Percentiles rank a stretch among this genome's conserved stretches.
Evolutionary conservation across 352 stramenopile genomes (phyloP).

Genomic region (Elongisporangium prolatum): DNA sequence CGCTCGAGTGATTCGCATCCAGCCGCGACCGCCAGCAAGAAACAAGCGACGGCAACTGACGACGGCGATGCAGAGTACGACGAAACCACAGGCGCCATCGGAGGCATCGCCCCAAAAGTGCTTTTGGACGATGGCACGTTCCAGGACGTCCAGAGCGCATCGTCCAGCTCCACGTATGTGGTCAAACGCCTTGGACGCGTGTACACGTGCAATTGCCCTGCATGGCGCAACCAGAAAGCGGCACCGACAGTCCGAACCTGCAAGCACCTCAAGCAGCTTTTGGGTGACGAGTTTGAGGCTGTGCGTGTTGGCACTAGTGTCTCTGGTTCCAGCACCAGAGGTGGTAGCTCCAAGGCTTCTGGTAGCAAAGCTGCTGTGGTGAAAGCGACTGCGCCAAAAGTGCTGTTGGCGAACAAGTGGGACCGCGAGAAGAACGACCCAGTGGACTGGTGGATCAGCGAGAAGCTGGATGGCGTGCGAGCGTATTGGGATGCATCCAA

Average conservation of each 20-base stretch:
- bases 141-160: constrained; percentile 41
- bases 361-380: constrained; percentile 6
- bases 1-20: neutral
- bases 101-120: constrained; percentile 27
- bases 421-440: constrained; percentile 57
- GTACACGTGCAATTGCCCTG: constrained; percentile 62
- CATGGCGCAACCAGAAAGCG: constrained; percentile 59
- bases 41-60: constrained; percentile 2
- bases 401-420: constrained; percentile 66
- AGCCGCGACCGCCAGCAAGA: constrained; percentile 6
- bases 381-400: constrained; percentile 34
- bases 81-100: constrained; percentile 36
- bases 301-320: constrained; percentile 22
- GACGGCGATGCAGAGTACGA: constrained; percentile 26
- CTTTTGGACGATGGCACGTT: constrained; percentile 35
- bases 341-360: constrained; percentile 6
- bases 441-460: constrained; percentile 63
- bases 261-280: constrained; percentile 54
- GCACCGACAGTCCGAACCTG: constrained; percentile 43
- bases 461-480: constrained; percentile 74
- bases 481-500: constrained; percentile 55
- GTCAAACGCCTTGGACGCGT: constrained; percentile 40
- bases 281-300: constrained; percentile 48
- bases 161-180: constrained; percentile 49
- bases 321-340: constrained; percentile 5